phyloP scores from a whole-genome alignment of 2,329 filamentous ascomycete species.

The Teratosphaeria gauchensis region DNA sequence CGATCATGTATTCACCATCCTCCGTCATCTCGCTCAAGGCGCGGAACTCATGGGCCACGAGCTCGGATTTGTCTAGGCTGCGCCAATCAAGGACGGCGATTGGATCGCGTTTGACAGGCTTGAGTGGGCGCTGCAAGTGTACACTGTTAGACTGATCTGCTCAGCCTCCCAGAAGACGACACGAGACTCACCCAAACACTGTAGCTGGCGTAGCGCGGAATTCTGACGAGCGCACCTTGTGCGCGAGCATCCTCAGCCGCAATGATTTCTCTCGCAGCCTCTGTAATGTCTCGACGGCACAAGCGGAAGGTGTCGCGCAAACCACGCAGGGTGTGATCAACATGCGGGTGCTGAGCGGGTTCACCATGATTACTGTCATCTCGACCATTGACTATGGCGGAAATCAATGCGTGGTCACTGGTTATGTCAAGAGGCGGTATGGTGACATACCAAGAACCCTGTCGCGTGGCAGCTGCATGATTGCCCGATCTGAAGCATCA shows the following conservation, averaged over 20 bases:
- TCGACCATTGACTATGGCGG: not conserved
- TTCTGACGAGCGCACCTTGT: not conserved
- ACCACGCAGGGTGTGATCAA: not conserved
- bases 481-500: slow-evolving; percentile 1
- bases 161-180: not conserved
- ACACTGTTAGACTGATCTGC: not conserved
- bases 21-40: not conserved
- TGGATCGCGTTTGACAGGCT: slow-evolving; percentile 1
- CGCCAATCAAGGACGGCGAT: slow-evolving; percentile 2
- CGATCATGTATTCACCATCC: slow-evolving; percentile 3
- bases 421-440: not conserved
- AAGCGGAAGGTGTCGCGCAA: slow-evolving; percentile 1
- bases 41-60: slow-evolving; percentile 1
- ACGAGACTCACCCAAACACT: not conserved
- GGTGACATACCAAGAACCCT: not conserved
- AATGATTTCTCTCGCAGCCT: not conserved
- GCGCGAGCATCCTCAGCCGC: slow-evolving; percentile 1
- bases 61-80: not conserved
- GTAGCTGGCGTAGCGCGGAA: slow-evolving; percentile 1
- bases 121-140: not conserved
- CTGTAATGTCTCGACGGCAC: slow-evolving; percentile 2
- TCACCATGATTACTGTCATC: not conserved
- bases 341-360: slow-evolving; percentile 1
- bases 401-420: not conserved
- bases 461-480: not conserved